phyloP scores from a whole-genome alignment of 441 rosid species.

The Pelargonium citronellum region DNA sequence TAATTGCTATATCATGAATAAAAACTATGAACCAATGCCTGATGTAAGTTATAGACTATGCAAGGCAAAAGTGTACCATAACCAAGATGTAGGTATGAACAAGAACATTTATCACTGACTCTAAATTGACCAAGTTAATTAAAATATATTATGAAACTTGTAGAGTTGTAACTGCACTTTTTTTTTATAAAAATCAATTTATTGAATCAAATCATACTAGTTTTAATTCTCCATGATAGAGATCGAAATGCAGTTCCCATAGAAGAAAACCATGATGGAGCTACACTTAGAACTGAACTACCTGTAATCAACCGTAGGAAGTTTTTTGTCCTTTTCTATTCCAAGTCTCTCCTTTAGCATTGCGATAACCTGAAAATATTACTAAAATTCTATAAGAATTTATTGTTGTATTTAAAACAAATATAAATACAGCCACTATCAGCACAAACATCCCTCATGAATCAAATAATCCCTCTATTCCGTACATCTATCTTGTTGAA shows the following conservation, averaged over 20 bases:
- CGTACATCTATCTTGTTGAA: not conserved
- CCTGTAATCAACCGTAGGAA: slow-evolving; percentile 72
- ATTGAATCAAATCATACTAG: not conserved
- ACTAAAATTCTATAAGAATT: not conserved
- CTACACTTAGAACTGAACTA: slow-evolving; percentile 26
- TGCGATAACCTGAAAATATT: slow-evolving; percentile 57
- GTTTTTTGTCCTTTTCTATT: slow-evolving; percentile 57
- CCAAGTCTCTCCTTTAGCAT: slow-evolving; percentile 84
- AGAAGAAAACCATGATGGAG: not conserved
- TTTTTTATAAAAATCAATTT: not conserved
- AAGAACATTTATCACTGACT: not conserved
- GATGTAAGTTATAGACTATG: not conserved
- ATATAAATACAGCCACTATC: not conserved
- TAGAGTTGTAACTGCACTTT: not conserved
- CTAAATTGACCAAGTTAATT: slow-evolving; percentile 6
- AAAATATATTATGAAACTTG: not conserved
- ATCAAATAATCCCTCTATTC: not conserved
- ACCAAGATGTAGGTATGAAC: not conserved
- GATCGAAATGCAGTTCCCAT: not conserved
- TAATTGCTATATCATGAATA: not conserved
- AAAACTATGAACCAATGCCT: not conserved
- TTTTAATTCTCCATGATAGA: not conserved
- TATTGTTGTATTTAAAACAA: not conserved
- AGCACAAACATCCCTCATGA: not conserved
- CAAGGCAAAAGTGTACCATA: not conserved